Percentiles rank a stretch among this genome's conserved stretches.
phyloP scores from a whole-genome alignment of 2,329 filamentous ascomycete genomes.

The Talaromyces islandicus region DNA sequence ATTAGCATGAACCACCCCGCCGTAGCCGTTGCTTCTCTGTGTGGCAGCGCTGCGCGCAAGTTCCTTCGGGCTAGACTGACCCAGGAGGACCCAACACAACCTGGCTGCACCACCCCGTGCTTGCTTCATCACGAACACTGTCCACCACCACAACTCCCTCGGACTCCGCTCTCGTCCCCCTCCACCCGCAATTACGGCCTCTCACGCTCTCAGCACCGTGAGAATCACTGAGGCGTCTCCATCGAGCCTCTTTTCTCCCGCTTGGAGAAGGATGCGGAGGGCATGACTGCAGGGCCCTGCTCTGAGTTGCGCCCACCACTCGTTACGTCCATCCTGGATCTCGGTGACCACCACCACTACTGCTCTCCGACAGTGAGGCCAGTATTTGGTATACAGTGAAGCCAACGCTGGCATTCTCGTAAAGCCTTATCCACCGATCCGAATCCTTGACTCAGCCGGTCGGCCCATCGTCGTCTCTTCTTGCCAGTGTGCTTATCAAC shows the following conservation, averaged over 20 bases:
- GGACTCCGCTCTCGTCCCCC: conserved; percentile 6
- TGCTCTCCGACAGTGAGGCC: neutral
- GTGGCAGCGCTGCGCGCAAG: conserved; percentile 14
- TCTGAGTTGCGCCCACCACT: conserved; percentile 36
- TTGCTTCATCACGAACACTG: conserved; percentile 8
- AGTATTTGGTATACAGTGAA: neutral
- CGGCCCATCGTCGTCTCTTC: neutral
- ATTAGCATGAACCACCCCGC: conserved; percentile 14
- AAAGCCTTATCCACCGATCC: neutral
- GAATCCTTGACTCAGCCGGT: neutral
- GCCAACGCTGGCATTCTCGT: neutral
- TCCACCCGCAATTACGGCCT: conserved; percentile 6
- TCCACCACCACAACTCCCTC: conserved; percentile 11
- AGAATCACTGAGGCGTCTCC: conserved; percentile 7
- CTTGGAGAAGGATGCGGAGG: conserved; percentile 31
- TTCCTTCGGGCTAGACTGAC: conserved; percentile 19
- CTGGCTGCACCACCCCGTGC: conserved; percentile 15
- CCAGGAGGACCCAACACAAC: conserved; percentile 19
- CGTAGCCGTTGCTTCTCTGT: conserved; percentile 11
- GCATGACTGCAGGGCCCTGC: conserved; percentile 33
- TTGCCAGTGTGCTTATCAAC: conserved; percentile 10
- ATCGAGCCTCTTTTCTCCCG: conserved; percentile 10
- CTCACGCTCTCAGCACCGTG: conserved; percentile 6
- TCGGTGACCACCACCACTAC: neutral
- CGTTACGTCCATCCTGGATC: conserved; percentile 24